Evolutionary conservation across 257 asterid genomes (phyloP), one percentile per base, ranked within the genome.

Genomic region (Nicotiana knightiana): DNA sequence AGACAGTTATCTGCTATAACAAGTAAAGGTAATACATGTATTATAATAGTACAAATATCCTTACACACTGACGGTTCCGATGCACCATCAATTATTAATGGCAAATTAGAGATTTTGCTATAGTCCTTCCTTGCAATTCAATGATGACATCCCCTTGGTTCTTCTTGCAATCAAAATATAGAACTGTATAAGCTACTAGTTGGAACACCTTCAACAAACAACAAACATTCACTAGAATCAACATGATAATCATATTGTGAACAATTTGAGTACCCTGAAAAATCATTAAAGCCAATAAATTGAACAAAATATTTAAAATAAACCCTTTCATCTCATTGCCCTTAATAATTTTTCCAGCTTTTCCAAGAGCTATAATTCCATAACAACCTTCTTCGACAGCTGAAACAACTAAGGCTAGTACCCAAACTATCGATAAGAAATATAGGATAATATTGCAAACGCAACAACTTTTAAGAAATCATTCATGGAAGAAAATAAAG

Each of bases 81-180:
- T 51, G 15, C 6, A 24, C 4, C 61, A 71, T 71, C 39, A 71
- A 71, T 21, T 59, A 76, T 26, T 67, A 15, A 73, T 37, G 67
- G 67, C 9, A 83, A 67, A 46, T 61, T 83, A 61, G 75, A 15
- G 26, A 73, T 53, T 68, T 83, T 82, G 51, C 64, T 67, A 70
- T 88, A 87, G 51, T 83, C 51, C 37, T 37, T 10, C 81, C 82
- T 54, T 86, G 81, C 43, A 89, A 64, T 57, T 87, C 89, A 39
- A 85, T 39, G 0, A 68, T 77, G 86, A 81, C 89, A 75, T 90
- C 97, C 32, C 91, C 92, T 35, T 81, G 85, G 9, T 54, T 83
- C 91, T 86, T 87, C 87, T 90, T 90, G 61, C 92, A 89, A 12
- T 88, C 81, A 65, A 86, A 84, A 58, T 91, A 92, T 11, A 91